Evolutionary conservation across 768 basidiomycete genomes (phyloP).

Genomic region (Dictyophora rubrovolvata): DNA sequence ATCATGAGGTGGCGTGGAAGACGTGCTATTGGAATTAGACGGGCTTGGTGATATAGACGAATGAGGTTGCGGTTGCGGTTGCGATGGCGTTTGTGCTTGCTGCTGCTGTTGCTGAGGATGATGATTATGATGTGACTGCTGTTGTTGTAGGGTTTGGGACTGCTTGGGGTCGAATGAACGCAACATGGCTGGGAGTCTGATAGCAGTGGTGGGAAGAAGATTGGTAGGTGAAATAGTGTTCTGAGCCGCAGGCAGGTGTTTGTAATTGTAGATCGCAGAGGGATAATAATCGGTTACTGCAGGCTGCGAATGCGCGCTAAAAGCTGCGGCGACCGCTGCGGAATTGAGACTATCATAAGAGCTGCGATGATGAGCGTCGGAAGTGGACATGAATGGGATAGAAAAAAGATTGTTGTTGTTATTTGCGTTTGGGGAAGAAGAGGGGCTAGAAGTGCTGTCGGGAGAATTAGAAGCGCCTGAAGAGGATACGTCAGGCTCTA

Average conservation of each 20-base stretch:
- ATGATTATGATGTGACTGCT: no score
- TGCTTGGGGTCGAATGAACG: background rate
- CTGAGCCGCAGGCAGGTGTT: conserved; percentile 3
- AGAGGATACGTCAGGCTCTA: background rate
- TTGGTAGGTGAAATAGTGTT: conserved; percentile 7
- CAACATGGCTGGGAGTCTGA: background rate
- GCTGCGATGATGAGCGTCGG: conserved; percentile 3
- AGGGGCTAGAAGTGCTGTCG: background rate
- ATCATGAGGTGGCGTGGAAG: conserved; percentile 35
- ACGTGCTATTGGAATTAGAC: background rate
- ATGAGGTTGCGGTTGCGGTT: background rate
- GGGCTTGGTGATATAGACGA: conserved; percentile 1
- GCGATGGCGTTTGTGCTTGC: background rate
- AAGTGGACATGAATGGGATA: background rate
- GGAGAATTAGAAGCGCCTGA: background rate
- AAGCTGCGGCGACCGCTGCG: conserved; percentile 1
- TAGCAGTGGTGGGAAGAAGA: background rate
- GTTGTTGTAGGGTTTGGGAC: background rate
- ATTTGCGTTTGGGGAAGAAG: background rate
- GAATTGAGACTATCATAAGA: conserved; percentile 3
- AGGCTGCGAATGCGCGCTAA: conserved; percentile 2
- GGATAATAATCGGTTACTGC: conserved; percentile 1
- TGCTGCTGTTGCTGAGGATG: no score
- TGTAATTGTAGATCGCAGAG: conserved; percentile 1
- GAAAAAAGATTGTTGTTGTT: background rate